phyloP scores from a whole-genome alignment of 441 rosid species.

The Melastoma candidum region DNA sequence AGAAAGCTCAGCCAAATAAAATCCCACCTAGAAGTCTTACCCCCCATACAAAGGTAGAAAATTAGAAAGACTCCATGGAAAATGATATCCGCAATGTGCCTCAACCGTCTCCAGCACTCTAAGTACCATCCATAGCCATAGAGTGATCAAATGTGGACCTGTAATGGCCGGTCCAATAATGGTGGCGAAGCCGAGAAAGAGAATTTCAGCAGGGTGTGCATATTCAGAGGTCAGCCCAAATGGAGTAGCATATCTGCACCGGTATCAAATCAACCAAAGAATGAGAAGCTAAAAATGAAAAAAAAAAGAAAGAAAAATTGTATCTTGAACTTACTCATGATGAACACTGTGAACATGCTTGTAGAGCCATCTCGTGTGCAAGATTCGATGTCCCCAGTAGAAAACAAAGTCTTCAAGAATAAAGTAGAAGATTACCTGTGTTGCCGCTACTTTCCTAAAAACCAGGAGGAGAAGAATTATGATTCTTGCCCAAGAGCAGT shows the following conservation, averaged over 20 bases:
- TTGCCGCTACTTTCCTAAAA: conserved; percentile 63
- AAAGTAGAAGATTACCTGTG: conserved; percentile 81
- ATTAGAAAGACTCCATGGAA: conserved; percentile 97
- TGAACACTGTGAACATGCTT: conserved; percentile 96
- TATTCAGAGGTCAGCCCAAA: conserved; percentile 96
- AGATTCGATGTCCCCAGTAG: conserved; percentile 94
- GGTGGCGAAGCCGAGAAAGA: conserved; percentile 96
- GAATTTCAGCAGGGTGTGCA: conserved; percentile 97
- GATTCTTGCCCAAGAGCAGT: neutral
- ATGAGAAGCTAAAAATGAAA: conserved; percentile 7
- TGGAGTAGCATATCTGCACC: conserved; percentile 87
- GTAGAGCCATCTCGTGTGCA: conserved; percentile 92
- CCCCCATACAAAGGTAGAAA: conserved; percentile 91
- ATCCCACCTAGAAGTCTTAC: conserved; percentile 29
- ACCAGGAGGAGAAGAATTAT: conserved; percentile 18
- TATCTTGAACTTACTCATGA: conserved; percentile 68
- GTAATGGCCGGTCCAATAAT: conserved; percentile 92
- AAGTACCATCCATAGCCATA: conserved; percentile 94
- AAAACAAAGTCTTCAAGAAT: conserved; percentile 93
- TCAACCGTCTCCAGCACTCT: conserved; percentile 97
- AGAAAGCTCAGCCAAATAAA: neutral
- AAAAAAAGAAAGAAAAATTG: conserved; percentile 3
- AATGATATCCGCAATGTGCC: conserved; percentile 97
- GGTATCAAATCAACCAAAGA: conserved; percentile 5
- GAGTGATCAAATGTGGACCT: conserved; percentile 83